phyloP scores from a whole-genome alignment of 1,284 basidiomycete species.

The Ustilago xerochloae region DNA sequence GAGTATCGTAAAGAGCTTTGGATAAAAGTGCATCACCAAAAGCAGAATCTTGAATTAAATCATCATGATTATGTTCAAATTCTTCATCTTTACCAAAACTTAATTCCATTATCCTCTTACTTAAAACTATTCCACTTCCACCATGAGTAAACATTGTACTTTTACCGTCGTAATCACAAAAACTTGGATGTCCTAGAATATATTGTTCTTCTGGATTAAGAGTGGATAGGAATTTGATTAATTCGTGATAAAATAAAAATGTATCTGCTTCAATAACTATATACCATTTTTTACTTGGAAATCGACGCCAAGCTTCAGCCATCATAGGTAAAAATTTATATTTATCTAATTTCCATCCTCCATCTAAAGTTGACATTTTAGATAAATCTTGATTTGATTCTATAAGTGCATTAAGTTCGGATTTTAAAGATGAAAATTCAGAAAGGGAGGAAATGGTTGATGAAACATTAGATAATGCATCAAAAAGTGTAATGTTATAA shows the following conservation, averaged over 20 bases:
- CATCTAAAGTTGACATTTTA: slow-evolving; percentile 14
- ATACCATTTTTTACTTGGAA: slow-evolving; percentile 41
- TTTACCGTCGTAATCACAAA: slow-evolving; percentile 34
- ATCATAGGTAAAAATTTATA: slow-evolving; percentile 54
- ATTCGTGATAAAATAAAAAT: slow-evolving; percentile 42
- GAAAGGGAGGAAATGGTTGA: slow-evolving; percentile 2
- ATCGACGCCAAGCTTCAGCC: slow-evolving; percentile 31
- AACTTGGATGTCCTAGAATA: slow-evolving; percentile 34
- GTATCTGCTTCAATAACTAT: slow-evolving; percentile 56
- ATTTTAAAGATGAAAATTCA: slow-evolving; percentile 20
- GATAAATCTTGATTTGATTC: slow-evolving; percentile 20
- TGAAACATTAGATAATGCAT: slow-evolving; percentile 36
- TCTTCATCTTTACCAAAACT: slow-evolving; percentile 29
- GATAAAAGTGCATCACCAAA: slow-evolving; percentile 51
- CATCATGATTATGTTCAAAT: slow-evolving; percentile 33
- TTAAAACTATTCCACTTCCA: slow-evolving; percentile 40
- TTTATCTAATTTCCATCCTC: slow-evolving; percentile 50
- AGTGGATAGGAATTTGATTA: slow-evolving; percentile 30
- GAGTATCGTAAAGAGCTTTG: slow-evolving; percentile 38
- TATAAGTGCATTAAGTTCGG: slow-evolving; percentile 8
- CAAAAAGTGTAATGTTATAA: slow-evolving; percentile 23
- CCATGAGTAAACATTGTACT: slow-evolving; percentile 43
- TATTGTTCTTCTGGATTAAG: slow-evolving; percentile 13
- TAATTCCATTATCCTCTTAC: slow-evolving; percentile 16
- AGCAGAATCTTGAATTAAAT: slow-evolving; percentile 15